A percentile compares a stretch with the other conserved stretches of the same genome.
Conservation (phyloP, 208 protist species). For the Trypanosoma avium region DNA sequence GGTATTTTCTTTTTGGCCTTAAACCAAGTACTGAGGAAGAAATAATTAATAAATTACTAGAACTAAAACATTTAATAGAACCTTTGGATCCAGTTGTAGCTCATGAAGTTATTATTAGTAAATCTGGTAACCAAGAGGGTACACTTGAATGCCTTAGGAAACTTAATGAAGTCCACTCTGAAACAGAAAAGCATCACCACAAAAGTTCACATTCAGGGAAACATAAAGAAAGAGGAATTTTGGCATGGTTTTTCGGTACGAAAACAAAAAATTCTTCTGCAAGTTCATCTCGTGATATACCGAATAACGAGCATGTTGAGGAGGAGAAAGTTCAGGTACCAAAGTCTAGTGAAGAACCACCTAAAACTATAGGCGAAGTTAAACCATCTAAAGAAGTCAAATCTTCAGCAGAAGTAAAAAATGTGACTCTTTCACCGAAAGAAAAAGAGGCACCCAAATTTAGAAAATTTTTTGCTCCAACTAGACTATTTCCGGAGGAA, state of each 20-base stretch:
- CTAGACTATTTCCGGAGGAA: slow-evolving; percentile 1
- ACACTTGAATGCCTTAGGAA: slow-evolving; percentile 22
- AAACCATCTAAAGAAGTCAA: no score
- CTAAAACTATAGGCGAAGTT: no score
- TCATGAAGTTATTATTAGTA: slow-evolving; percentile 6
- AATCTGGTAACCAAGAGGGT: slow-evolving; percentile 18
- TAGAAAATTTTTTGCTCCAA: neutral
- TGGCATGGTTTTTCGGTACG: slow-evolving; percentile 20
- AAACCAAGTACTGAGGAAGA: slow-evolving; percentile 14
- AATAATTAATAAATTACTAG: slow-evolving; percentile 36
- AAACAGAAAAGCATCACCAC: neutral
- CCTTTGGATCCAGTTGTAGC: slow-evolving; percentile 17
- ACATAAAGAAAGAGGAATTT: slow-evolving; percentile 17
- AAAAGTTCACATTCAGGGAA: neutral
- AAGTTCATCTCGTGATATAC: slow-evolving; percentile 1
- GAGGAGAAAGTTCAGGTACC: slow-evolving; percentile 8
- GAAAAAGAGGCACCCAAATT: neutral
- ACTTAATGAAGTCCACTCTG: neutral
- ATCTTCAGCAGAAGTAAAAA: neutral
- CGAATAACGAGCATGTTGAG: slow-evolving; percentile 11
- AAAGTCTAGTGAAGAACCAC: no score
- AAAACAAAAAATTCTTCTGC: slow-evolving; percentile 5
- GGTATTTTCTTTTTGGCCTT: slow-evolving; percentile 29
- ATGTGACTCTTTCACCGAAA: neutral
- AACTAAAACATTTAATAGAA: slow-evolving; percentile 27